Evolutionary conservation across 148 eudicot species (phyloP).

Genomic region (Linanthus parryae): DNA sequence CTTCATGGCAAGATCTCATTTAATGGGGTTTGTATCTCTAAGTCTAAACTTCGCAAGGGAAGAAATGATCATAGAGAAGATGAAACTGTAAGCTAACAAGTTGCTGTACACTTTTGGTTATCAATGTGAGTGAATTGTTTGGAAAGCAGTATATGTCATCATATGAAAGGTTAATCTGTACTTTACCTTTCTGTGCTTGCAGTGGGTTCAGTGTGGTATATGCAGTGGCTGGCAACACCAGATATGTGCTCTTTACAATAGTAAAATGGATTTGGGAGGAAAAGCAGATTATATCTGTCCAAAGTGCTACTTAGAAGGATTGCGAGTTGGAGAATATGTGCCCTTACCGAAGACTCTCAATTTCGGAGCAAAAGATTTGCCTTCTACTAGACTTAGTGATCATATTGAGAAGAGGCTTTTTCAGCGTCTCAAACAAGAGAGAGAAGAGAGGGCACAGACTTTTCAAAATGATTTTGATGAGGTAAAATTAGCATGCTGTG

Average conservation of each 20-base stretch:
- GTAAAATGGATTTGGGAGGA: slow-evolving; percentile 46
- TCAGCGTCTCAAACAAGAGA: slow-evolving; percentile 45
- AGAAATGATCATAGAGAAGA: background rate
- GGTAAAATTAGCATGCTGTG: no score
- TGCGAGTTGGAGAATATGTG: slow-evolving; percentile 30
- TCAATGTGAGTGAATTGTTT: background rate
- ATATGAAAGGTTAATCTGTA: no score
- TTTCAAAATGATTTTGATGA: slow-evolving; percentile 30
- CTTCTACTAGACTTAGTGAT: slow-evolving; percentile 56
- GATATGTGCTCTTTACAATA: slow-evolving; percentile 71
- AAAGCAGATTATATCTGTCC: slow-evolving; percentile 63
- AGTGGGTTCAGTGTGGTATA: slow-evolving; percentile 88
- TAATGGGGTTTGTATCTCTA: background rate
- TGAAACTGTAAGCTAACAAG: background rate
- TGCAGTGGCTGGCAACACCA: slow-evolving; percentile 82
- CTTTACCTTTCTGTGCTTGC: slow-evolving; percentile 17
- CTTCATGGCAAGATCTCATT: background rate
- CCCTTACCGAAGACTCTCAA: slow-evolving; percentile 34
- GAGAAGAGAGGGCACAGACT: slow-evolving; percentile 48
- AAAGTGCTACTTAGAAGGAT: slow-evolving; percentile 43
- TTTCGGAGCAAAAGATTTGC: slow-evolving; percentile 58
- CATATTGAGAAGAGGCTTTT: slow-evolving; percentile 64
- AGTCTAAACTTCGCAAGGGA: slow-evolving; percentile 2
- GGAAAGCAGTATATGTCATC: no score
- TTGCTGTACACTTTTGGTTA: background rate